Base-by-base conservation (phyloP, 768 basidiomycete species). In the Cyclocybe cylindracea region DNA sequence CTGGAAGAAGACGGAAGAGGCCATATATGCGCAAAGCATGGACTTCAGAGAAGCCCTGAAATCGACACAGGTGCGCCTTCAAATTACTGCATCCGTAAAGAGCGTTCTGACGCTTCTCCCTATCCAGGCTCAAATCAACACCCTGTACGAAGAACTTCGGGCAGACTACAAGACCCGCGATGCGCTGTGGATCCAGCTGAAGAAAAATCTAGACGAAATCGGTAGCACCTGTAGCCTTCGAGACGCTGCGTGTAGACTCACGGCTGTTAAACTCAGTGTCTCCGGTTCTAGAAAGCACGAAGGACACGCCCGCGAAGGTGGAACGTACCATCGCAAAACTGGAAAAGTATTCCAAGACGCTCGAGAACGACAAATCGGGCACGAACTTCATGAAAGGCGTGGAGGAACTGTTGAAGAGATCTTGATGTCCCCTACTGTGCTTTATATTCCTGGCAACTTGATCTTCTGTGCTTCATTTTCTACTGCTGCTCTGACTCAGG, bases 261-360 rank as follows among this genome's bases (percentile, higher is more conserved):
- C 29, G 44, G 48, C 18, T 39, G 51, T 19, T 32, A 39, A 54
- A 58, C 13, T 48, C 44, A 85, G 84, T 76, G 32, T 72, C 72
- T 7, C 76, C 72, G 14, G 73, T 77, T 1, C 63, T 74, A 14
- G 70, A 69, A 19, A 61, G 63, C 19, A 56, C 82, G 32, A 71
- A 76, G 53, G 74, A 70, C 16, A 59, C 79, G n/a, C 83, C 84
- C 4, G 71, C 61, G 31, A 74, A 76, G 40, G 64, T 81, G 32
- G 86, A 87, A 59, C 74, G 74, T 39, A 73, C 73, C 7, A 78
- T 86, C 44, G 66, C 73, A 2, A 64, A 61, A 10, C 67, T 83
- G 7, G 86, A 89, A 54, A 84, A 82, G 65, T 77, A 78, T 51
- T 68, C 70, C 54, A 82, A 78, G 54, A 63, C 62, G 10, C 57